These are phyloP conservation scores for Kondoa subrosea DNA, from an alignment of 768 basidiomycete genomes.

Conservation along the genomic window DNA sequence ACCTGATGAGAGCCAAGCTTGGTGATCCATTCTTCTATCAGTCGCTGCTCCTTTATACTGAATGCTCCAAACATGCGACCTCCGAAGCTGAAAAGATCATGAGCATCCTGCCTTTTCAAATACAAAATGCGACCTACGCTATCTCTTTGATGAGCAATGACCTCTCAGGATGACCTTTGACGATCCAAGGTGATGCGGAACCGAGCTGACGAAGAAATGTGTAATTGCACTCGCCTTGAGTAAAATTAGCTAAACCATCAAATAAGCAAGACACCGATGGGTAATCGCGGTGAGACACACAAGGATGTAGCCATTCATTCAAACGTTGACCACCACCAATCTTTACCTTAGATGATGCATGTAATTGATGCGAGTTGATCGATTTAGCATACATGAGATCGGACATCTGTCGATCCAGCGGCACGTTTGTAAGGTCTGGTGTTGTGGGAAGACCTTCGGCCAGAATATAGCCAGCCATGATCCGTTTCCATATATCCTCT, in stretches of 20 bases:
- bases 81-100: too few species aligned
- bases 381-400: background rate
- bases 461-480: background rate
- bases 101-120: too few species aligned
- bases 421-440: background rate
- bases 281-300: background rate
- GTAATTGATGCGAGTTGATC: background rate
- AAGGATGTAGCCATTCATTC: background rate
- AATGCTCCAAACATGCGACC: conserved; percentile 7
- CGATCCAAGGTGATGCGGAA: background rate
- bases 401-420: background rate
- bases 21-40: background rate
- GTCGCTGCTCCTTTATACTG: background rate
- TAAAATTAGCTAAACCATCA: background rate
- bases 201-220: background rate
- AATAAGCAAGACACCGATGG: background rate
- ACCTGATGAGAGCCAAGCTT: background rate
- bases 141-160: conserved; percentile 1
- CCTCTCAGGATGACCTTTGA: background rate
- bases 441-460: conserved; percentile 2
- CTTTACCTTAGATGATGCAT: background rate
- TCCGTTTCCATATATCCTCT: background rate
- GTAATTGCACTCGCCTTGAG: background rate
- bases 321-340: background rate
- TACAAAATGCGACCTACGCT: background rate